These are phyloP conservation scores for Mortierella hygrophila DNA, from an alignment of 192 early-diverging fungal species.

Conservation along the genomic window DNA sequence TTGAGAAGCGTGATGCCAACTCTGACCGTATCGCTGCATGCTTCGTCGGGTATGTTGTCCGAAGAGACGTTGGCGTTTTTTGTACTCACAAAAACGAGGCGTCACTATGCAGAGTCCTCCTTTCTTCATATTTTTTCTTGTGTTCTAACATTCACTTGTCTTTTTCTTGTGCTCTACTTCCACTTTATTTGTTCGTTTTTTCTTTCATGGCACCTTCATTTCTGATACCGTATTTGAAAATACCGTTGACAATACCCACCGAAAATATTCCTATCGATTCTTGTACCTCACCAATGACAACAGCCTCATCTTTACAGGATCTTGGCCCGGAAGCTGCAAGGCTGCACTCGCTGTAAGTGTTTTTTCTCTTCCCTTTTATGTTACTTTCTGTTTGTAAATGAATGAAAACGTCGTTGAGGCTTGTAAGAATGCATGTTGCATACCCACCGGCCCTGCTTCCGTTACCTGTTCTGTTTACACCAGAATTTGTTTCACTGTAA, in stretches of 20 bases:
- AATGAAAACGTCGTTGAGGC: not conserved
- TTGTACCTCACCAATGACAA: too few species aligned
- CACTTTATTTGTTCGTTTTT: too few species aligned
- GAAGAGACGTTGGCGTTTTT: not conserved
- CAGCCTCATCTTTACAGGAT: slow-evolving; percentile 45
- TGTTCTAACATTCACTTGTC: too few species aligned
- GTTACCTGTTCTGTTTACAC: not conserved
- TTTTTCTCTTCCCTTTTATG: not conserved
- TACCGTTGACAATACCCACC: not conserved
- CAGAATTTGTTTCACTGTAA: not conserved
- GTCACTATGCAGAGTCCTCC: not conserved
- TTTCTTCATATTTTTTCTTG: not conserved
- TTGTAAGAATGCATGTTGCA: not conserved
- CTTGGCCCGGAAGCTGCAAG: slow-evolving; percentile 42
- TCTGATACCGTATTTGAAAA: not conserved
- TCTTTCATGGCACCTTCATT: too few species aligned
- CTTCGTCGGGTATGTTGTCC: slow-evolving; percentile 30
- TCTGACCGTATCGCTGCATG: slow-evolving; percentile 40
- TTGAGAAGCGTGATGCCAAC: slow-evolving; percentile 41
- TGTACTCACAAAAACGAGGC: not conserved
- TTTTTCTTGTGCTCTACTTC: too few species aligned
- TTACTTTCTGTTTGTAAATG: not conserved
- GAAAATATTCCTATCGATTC: not conserved
- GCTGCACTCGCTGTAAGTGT: slow-evolving; percentile 42
- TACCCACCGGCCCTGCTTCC: too few species aligned